Evolutionary conservation across 2,329 filamentous ascomycete genomes (phyloP), one percentile per base, ranked within the genome.

Genomic region (Colletotrichum sidae): DNA sequence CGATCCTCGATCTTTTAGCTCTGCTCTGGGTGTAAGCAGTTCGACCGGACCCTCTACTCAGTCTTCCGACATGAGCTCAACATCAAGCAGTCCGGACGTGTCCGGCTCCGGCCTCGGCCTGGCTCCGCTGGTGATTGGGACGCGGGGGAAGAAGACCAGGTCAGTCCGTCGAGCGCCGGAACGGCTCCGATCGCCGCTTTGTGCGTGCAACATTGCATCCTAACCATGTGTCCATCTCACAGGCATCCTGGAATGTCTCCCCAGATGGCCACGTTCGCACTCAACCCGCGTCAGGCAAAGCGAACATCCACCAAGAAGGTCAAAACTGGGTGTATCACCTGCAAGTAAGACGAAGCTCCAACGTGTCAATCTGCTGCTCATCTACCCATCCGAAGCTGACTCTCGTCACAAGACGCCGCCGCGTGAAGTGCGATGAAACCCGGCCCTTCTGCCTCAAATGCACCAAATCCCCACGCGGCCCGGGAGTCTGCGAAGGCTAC

Each of bases 391-490:
- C 17, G 13, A 13, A 44, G 42, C 25, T 57, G 13, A 61, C 38
- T 8, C 12, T 5, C 2, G n/a, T 8, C 46, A 12, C 25, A 33
- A 66, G 63, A 8, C 63, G 63, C 57, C 78, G 79, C 17, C 79
- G 80, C 67, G 75, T 81, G 42, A 81, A 81, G 69, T 81, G 79
- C 60, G 79, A 81, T 53, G 79, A 81, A 68, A 77, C 77, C 33
- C 76, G 77, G 42, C 79, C 79, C 15, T 74, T 77, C 6, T 81
- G 79, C 64, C 72, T 77, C 39, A 81, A 79, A 52, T 81, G 79
- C 60, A 70, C 80, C 60, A 80, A 78, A 69, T 80, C 78, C 74
- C 72, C 74, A 54, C 78, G 78, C n/a, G 75, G 77, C 56, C 80
- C 79, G 52, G 75, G 78, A 35, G 72, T 76, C 10, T 80, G 50